A percentile compares a stretch with the other conserved stretches of the same genome.
Evolutionary conservation across 805 yeast species (phyloP).

Genomic region (Schwanniomyces pseudopolymorphus): DNA sequence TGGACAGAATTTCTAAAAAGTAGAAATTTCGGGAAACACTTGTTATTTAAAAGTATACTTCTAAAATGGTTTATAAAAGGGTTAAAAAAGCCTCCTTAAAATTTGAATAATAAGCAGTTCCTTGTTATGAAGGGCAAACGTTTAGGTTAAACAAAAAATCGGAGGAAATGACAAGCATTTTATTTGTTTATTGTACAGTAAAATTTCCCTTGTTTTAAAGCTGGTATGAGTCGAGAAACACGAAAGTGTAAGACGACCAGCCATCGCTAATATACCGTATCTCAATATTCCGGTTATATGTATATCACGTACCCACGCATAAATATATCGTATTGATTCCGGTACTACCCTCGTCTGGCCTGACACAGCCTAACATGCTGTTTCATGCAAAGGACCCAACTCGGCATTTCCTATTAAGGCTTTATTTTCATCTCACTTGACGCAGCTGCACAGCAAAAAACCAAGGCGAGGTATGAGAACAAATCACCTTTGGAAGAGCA

Average conservation of each 20-base stretch:
- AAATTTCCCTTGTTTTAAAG: background rate
- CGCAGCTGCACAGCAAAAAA: background rate
- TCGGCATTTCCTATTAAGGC: background rate
- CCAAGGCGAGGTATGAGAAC: background rate
- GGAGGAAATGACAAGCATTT: slow-evolving; percentile 1
- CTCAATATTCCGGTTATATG: background rate
- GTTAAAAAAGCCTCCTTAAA: background rate
- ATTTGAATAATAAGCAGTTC: background rate
- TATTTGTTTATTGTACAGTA: slow-evolving; percentile 1
- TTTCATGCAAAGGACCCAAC: background rate
- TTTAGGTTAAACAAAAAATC: background rate
- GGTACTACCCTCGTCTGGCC: background rate
- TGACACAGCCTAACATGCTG: background rate
- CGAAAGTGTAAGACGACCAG: background rate
- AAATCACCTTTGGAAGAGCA: no score
- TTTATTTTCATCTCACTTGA: background rate
- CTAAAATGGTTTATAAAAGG: background rate
- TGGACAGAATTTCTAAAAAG: slow-evolving; percentile 8
- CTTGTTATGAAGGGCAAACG: background rate
- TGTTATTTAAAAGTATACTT: background rate
- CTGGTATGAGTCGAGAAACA: slow-evolving; percentile 1
- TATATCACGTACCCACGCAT: background rate
- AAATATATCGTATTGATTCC: background rate
- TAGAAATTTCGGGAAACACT: slow-evolving; percentile 6
- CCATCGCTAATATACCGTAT: background rate